Base-by-base conservation (phyloP, 202 grass and related monocot species). In the Hordeum pubiflorum region DNA sequence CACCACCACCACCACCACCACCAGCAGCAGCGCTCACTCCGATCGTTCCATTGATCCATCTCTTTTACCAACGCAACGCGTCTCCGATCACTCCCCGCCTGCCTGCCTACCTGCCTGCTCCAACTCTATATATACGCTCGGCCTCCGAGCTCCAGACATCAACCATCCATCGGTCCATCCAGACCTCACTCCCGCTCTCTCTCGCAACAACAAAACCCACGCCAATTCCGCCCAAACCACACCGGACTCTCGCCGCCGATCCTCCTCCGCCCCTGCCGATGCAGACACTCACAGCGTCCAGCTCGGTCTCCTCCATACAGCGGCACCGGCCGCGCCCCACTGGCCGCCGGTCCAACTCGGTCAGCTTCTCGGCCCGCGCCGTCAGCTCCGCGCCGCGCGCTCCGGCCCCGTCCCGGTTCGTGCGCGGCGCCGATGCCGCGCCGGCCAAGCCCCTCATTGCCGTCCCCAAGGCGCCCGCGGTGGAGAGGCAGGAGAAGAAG, bases 301-400 rank as follows among this genome's bases (percentile, higher is more conserved):
- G 23, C 68, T 86, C 68, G 31, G 39, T 68, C 33, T 74, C 75
- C 74, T 74, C 75, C 74, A 89, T 89, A 86, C 83, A 82, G 22
- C 74, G 79, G 50, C 76, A 55, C 46, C 1, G 23, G 27, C 62
- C 70, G 34, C 37, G 54, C 12, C 61, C 60, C 17, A 6, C 50
- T 6, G 44, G 14, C 50, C 37, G 8, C 37, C 15, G 50, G 50
- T 9, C 67, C 58, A 74, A 2, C 24, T 89, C 83, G 37, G 32
- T 79, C 59, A 11, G 59, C 6, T 79, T 89, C 79, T 3, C 87
- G 17, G 23, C 68, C 6, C 73, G 87, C 21, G 66, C 83, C 5
- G 67, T 85, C 67, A 79, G 59, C 59, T 82, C 67, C 50, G 73
- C 34, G 46, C 75, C 80, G 6, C 40, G 4, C 62, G 72, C 43